A percentile compares a stretch with the other conserved stretches of the same genome.
Evolutionary conservation across 164 flowering plant genomes (phyloP).

Genomic region (Amborella trichopoda): DNA sequence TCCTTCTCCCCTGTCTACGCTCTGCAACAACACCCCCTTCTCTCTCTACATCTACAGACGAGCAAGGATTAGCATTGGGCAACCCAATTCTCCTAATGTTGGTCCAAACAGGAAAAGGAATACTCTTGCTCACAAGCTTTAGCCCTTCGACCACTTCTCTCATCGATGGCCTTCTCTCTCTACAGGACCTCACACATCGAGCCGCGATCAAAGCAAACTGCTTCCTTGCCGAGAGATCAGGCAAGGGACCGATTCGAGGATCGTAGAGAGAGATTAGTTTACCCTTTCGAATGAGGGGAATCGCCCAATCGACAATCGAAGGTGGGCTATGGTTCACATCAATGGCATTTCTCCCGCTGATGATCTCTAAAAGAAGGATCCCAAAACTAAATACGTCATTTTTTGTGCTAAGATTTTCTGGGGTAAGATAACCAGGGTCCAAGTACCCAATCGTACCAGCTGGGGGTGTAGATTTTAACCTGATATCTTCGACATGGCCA

Average conservation of each 20-base stretch:
- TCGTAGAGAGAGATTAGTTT: constrained; percentile 50
- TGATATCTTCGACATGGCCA: constrained; percentile 32
- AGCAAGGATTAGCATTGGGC: constrained; percentile 44
- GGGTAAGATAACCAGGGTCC: constrained; percentile 85
- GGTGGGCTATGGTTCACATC: constrained; percentile 79
- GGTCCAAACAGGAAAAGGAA: constrained; percentile 56
- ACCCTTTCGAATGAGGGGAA: constrained; percentile 73
- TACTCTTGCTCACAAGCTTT: constrained; percentile 37
- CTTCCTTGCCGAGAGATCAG: constrained; percentile 50
- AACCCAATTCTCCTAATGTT: no score
- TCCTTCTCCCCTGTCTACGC: no score
- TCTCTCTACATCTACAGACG: constrained; percentile 65
- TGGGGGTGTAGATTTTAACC: constrained; percentile 72
- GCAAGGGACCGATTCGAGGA: constrained; percentile 58
- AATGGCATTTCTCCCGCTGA: constrained; percentile 87
- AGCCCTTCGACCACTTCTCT: constrained; percentile 55
- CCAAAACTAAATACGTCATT: constrained; percentile 96
- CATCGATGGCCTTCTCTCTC: constrained; percentile 84
- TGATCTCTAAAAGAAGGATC: constrained; percentile 75
- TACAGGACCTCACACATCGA: constrained; percentile 73
- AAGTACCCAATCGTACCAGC: constrained; percentile 94
- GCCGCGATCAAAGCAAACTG: constrained; percentile 65
- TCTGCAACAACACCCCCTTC: no score
- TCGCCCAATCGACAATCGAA: constrained; percentile 90
- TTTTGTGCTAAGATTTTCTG: constrained; percentile 75